A percentile compares a stretch with the other conserved stretches of the same genome.
Evolutionary conservation across 352 stramenopile genomes (phyloP).

Genomic region (Globisporangium lucens): DNA sequence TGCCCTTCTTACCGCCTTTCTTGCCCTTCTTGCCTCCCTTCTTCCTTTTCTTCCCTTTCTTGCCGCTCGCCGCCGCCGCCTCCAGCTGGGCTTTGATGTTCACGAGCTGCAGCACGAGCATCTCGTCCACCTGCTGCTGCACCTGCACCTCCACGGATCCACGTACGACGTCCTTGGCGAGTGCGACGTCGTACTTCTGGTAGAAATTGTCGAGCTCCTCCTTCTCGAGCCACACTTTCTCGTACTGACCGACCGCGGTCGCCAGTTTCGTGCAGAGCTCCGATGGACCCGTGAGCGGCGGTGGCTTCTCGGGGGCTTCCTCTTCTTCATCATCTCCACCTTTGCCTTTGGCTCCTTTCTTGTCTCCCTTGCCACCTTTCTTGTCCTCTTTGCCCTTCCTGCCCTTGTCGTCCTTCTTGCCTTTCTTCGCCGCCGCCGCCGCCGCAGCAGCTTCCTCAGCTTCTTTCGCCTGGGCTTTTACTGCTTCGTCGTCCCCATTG

Average conservation of each 20-base stretch:
- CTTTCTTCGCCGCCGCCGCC: conserved; percentile 34
- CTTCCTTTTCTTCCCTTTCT: conserved; percentile 79
- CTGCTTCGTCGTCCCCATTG: conserved; percentile 33
- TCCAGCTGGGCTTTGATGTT: conserved; percentile 93
- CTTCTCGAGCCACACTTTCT: conserved; percentile 85
- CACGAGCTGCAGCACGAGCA: conserved; percentile 91
- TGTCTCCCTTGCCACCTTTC: conserved; percentile 51
- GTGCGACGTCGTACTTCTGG: conserved; percentile 91
- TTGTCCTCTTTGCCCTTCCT: conserved; percentile 50
- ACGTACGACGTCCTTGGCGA: conserved; percentile 90
- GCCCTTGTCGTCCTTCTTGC: conserved; percentile 53
- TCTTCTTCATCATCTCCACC: conserved; percentile 53
- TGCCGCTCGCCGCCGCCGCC: conserved; percentile 51
- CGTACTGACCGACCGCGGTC: conserved; percentile 60
- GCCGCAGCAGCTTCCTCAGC: conserved; percentile 34
- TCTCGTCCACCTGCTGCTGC: conserved; percentile 91
- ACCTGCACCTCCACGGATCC: conserved; percentile 85
- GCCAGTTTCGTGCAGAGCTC: conserved; percentile 82
- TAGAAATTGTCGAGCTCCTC: conserved; percentile 90
- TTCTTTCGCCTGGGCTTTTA: conserved; percentile 60
- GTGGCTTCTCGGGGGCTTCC: conserved; percentile 74
- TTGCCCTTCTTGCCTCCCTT: conserved; percentile 61
- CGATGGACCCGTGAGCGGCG: conserved; percentile 82
- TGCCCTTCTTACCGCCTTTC: conserved; percentile 66
- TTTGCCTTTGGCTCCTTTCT: conserved; percentile 25